Percentiles rank a stretch among this genome's conserved stretches.
These are phyloP conservation scores for Eucommia ulmoides DNA, from an alignment of 257 asterid species.

Conservation along the genomic window DNA sequence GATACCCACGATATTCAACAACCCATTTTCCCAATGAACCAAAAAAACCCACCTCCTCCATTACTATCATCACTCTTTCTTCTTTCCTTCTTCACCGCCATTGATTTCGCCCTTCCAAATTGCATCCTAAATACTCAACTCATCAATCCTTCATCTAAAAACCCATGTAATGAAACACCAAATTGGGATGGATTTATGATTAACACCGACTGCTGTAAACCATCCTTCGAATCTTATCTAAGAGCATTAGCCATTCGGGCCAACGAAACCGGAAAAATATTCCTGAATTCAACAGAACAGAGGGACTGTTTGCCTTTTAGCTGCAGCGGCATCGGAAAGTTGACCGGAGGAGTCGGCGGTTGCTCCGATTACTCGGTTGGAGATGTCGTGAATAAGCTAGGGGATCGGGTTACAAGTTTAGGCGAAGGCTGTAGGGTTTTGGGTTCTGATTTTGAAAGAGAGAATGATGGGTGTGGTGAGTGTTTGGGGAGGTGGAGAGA, in stretches of 20 bases:
- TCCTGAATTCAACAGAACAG: conserved; percentile 31
- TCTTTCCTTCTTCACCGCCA: conserved; percentile 10
- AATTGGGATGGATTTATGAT: conserved; percentile 50
- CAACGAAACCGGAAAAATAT: conserved; percentile 31
- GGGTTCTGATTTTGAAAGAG: conserved; percentile 14
- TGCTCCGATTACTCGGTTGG: conserved; percentile 42
- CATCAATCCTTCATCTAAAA: conserved; percentile 19
- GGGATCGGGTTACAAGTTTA: conserved; percentile 19
- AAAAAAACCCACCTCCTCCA: background rate
- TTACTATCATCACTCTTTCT: background rate
- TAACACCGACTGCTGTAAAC: conserved; percentile 21
- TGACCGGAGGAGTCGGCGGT: conserved; percentile 45
- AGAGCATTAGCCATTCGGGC: conserved; percentile 31
- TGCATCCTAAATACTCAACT: conserved; percentile 25
- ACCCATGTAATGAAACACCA: conserved; percentile 9
- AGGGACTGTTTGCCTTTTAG: conserved; percentile 19
- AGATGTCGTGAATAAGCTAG: conserved; percentile 26
- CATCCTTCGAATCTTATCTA: conserved; percentile 24
- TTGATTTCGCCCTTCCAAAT: conserved; percentile 5
- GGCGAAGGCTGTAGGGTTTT: conserved; percentile 27
- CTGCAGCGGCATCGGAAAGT: conserved; percentile 45
- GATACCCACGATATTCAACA: background rate
- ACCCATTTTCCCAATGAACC: background rate
- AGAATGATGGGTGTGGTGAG: conserved; percentile 20
- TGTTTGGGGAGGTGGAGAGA: conserved; percentile 38